A percentile compares a stretch with the other conserved stretches of the same genome.
Evolutionary conservation across 371 early-diverging fungal genomes (phyloP).

Genomic region (Conidiobolus incongruus): DNA sequence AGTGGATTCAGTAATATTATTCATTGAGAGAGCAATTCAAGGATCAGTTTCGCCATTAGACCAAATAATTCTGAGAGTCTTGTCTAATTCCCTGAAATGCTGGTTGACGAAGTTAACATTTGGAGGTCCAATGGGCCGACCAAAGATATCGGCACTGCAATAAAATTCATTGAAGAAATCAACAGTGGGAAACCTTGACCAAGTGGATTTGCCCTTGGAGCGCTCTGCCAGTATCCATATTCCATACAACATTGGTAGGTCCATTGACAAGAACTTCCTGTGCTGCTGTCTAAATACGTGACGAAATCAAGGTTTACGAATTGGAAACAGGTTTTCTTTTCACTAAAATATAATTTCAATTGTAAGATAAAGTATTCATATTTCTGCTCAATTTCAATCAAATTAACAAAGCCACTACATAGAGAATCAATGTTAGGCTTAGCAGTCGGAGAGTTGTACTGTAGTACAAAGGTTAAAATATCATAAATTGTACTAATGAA

Average conservation of each 20-base stretch:
- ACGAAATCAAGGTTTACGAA: background rate
- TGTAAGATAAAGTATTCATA: background rate
- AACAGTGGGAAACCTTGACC: conserved; percentile 10
- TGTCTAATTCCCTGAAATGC: conserved; percentile 20
- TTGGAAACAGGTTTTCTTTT: background rate
- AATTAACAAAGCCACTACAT: background rate
- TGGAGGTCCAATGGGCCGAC: conserved; percentile 10
- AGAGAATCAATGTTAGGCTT: background rate
- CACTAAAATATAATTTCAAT: background rate
- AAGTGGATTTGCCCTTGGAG: conserved; percentile 13
- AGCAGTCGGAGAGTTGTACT: background rate
- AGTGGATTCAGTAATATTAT: conserved; percentile 5
- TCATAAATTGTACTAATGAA: background rate
- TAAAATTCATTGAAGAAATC: conserved; percentile 2
- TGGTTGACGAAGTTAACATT: conserved; percentile 14
- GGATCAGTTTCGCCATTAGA: background rate
- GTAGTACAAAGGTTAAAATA: background rate
- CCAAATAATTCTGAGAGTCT: conserved; percentile 10
- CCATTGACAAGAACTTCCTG: background rate
- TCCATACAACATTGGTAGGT: conserved; percentile 30
- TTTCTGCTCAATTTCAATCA: background rate
- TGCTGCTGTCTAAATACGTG: background rate
- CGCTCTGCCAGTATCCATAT: conserved; percentile 39
- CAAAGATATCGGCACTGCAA: background rate
- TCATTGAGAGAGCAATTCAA: background rate